These are phyloP conservation scores for Dujonia santamariae DNA, from an alignment of 1,139 yeast genomes.

Conservation along the genomic window DNA sequence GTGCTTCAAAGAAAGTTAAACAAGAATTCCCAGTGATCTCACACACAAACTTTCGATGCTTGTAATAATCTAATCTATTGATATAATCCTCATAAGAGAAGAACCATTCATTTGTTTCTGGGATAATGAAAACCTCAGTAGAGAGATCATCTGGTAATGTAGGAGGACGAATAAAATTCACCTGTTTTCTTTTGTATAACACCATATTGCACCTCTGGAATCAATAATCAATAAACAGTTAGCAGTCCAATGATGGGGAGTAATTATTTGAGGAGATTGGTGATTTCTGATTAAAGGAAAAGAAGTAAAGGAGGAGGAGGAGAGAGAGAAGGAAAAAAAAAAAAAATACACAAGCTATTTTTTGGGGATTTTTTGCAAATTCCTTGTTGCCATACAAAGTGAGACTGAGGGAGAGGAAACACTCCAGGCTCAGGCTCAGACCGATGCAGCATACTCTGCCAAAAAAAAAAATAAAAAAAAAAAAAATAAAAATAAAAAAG, in stretches of 20 bases:
- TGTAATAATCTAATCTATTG: slow-evolving; percentile 65
- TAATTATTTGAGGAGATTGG: not conserved
- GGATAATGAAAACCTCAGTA: slow-evolving; percentile 71
- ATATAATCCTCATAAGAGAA: slow-evolving; percentile 71
- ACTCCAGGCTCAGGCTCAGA: too few species aligned
- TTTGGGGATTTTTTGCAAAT: too few species aligned
- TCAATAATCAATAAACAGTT: too few species aligned
- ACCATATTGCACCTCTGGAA: slow-evolving; percentile 53
- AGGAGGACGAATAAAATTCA: slow-evolving; percentile 54
- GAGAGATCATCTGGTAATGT: slow-evolving; percentile 50
- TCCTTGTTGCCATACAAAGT: too few species aligned
- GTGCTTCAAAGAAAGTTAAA: slow-evolving; percentile 86
- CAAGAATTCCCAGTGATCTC: slow-evolving; percentile 95
- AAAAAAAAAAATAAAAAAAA: not conserved
- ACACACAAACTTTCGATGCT: slow-evolving; percentile 80
- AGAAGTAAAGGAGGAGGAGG: not conserved
- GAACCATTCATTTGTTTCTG: slow-evolving; percentile 89
- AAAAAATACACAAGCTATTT: too few species aligned
- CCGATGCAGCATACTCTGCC: not conserved
- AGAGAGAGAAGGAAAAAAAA: not conserved
- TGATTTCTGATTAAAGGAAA: not conserved
- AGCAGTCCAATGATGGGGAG: not conserved
- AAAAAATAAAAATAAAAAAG: not conserved
- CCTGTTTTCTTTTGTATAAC: slow-evolving; percentile 69
- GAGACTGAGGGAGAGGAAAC: too few species aligned